phyloP scores from a whole-genome alignment of 371 early-diverging fungal species.

The Amoeboaphelidium protococcarum region DNA sequence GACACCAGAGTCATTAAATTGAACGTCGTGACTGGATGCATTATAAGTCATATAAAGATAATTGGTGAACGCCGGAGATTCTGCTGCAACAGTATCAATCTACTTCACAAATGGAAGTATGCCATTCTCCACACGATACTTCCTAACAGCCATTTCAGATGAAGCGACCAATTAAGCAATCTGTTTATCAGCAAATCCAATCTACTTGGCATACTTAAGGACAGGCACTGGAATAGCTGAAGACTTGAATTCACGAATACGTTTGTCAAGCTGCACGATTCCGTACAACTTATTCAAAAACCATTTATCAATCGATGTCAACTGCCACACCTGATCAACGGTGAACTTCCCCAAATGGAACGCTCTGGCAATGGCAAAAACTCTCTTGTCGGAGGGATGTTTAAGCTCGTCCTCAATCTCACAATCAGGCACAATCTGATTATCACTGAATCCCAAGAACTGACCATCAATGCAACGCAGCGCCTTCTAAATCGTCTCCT shows the following conservation, averaged over 20 bases:
- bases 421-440: not conserved
- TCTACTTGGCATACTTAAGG: conserved; percentile 41
- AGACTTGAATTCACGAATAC: conserved; percentile 10
- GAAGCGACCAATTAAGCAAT: conserved; percentile 30
- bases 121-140: conserved; percentile 23
- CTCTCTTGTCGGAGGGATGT: conserved; percentile 58
- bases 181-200: conserved; percentile 64
- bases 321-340: conserved; percentile 49
- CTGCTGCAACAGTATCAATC: conserved; percentile 75
- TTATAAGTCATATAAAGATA: conserved; percentile 82
- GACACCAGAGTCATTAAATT: conserved; percentile 52
- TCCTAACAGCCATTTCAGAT: conserved; percentile 24
- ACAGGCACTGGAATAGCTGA: conserved; percentile 6
- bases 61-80: conserved; percentile 74
- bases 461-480: conserved; percentile 70
- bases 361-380: conserved; percentile 68
- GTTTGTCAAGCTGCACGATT: conserved; percentile 30
- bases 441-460: conserved; percentile 60
- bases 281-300: conserved; percentile 72
- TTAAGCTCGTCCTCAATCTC: conserved; percentile 22
- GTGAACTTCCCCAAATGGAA: conserved; percentile 45
- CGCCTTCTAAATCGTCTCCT: conserved; percentile 85
- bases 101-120: conserved; percentile 68
- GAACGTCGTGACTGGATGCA: conserved; percentile 49
- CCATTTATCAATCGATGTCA: conserved; percentile 85